Evolutionary conservation across 495 filamentous ascomycete species (phyloP), one percentile per base, ranked within the genome.

Genomic region (Saxophila tyrrhenica): DNA sequence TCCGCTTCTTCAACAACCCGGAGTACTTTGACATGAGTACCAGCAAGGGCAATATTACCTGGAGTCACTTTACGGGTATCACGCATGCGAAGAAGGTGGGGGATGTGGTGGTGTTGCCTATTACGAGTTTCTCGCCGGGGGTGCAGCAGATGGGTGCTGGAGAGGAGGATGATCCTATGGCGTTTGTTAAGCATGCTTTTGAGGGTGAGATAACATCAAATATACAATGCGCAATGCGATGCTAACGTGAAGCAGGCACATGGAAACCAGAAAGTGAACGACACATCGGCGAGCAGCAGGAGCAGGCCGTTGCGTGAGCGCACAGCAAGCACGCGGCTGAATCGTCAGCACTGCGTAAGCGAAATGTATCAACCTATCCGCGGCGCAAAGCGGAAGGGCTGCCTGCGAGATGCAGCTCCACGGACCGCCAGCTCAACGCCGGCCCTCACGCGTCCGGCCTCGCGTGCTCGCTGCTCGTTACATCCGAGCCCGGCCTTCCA

Each of bases 161-260:
- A 56, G 89, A 92, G 51, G 75, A 81, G 13, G 90, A 96, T 62
- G 83, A 97, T 63, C 89, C 90, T 5, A 92, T 97, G 88, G 92
- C 92, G 2, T 97, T 95, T 74, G 92, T 98, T 52, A 87, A 94
- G 71, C 92, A 98, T 69, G 82, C 89, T 43, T 98, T 98, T 71
- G 89, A 91, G 75, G 92, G 92, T 96, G 67, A 15, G 68, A 64
- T 8, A 25, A 29, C 29, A 35, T 13, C 38, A 16, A 16, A 7
- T 42, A 0, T 38, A 16, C 32, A n/a, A n/a, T n/a, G n/a, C n/a
- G n/a, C n/a, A n/a, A n/a, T n/a, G n/a, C 29, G 3, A 20, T 20
- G 56, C 66, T 60, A 25, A 49, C n/a, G 15, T 11, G 3, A 8
- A 8, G 48, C 63, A 89, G 85, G 85, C 15, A 84, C 84, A 24